Conservation (phyloP, 129 eudicot genomes). For the Flaveria brownii region DNA sequence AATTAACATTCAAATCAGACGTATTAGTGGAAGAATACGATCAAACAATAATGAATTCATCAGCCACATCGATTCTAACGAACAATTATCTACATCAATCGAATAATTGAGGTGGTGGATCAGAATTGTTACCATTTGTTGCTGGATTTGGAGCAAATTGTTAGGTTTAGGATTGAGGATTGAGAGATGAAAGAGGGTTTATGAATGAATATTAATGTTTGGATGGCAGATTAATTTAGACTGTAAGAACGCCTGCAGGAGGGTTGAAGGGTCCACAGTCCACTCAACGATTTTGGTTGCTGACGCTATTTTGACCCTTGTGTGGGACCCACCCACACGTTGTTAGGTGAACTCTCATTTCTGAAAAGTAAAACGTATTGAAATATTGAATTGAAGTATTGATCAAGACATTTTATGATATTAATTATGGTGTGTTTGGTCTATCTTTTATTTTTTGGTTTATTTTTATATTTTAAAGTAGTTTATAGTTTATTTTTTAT, state of each 20-base stretch:
- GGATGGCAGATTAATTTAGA: constrained; percentile 7
- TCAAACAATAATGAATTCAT: not conserved
- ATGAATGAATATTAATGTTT: not conserved
- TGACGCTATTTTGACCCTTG: constrained; percentile 35
- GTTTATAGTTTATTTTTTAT: no score
- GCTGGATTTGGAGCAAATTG: not conserved
- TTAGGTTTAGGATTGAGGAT: not conserved
- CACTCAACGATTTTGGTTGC: constrained; percentile 33
- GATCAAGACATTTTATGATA: no score
- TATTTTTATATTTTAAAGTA: no score
- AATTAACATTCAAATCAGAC: constrained; percentile 18
- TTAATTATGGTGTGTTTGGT: no score
- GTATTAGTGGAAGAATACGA: not conserved
- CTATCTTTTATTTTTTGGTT: no score
- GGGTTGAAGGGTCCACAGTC: constrained; percentile 12
- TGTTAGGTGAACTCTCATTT: constrained; percentile 11
- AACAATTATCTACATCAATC: not conserved
- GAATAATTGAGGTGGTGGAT: not conserved
- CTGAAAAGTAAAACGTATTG: no score
- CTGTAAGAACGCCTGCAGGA: constrained; percentile 23
- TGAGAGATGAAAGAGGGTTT: not conserved
- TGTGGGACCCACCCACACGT: constrained; percentile 20
- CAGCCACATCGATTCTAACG: not conserved
- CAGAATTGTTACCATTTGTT: constrained; percentile 22
- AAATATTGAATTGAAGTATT: no score